Percentiles rank a stretch among this genome's conserved stretches.
phyloP scores from a whole-genome alignment of 2,329 filamentous ascomycete genomes.

The Verticillium longisporum region DNA sequence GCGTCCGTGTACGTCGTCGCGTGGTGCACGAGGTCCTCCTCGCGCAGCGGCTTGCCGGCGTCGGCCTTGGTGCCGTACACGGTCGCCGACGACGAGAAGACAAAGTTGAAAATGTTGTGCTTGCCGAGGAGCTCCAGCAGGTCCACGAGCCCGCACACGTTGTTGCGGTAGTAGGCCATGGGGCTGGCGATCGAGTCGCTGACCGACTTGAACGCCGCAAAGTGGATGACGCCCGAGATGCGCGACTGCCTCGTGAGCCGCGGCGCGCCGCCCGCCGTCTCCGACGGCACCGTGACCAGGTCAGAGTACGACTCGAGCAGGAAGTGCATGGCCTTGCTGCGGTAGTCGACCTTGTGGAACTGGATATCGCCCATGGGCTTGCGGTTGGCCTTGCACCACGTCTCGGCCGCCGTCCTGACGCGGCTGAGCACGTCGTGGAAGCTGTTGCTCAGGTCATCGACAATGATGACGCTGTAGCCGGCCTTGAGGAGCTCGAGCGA shows the following conservation, averaged over 20 bases:
- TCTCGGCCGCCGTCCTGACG: constrained; percentile 19
- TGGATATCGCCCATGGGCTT: constrained; percentile 19
- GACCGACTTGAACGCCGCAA: constrained; percentile 61
- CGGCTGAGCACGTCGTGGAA: constrained; percentile 21
- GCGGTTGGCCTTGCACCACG: constrained; percentile 17
- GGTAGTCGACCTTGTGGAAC: constrained; percentile 31
- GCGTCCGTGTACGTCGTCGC: constrained; percentile 35
- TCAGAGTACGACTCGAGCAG: constrained; percentile 27
- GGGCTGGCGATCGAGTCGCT: constrained; percentile 55
- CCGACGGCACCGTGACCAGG: constrained; percentile 7
- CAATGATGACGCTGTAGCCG: constrained; percentile 44
- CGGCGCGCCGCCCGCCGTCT: neutral
- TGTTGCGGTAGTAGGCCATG: constrained; percentile 61
- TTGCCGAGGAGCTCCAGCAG: constrained; percentile 50
- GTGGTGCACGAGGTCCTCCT: constrained; percentile 49
- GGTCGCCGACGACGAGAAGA: constrained; percentile 62
- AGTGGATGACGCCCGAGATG: constrained; percentile 61
- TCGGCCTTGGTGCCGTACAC: constrained; percentile 54
- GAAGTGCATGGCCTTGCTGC: constrained; percentile 26
- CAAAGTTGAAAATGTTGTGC: constrained; percentile 57
- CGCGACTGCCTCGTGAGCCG: constrained; percentile 27
- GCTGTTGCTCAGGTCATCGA: constrained; percentile 39
- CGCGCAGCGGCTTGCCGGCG: constrained; percentile 41
- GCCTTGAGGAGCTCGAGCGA: constrained; percentile 45
- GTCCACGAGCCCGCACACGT: constrained; percentile 56